Base-by-base conservation (phyloP, 2,329 filamentous ascomycete species). In the Aspergillus fijiensis region DNA sequence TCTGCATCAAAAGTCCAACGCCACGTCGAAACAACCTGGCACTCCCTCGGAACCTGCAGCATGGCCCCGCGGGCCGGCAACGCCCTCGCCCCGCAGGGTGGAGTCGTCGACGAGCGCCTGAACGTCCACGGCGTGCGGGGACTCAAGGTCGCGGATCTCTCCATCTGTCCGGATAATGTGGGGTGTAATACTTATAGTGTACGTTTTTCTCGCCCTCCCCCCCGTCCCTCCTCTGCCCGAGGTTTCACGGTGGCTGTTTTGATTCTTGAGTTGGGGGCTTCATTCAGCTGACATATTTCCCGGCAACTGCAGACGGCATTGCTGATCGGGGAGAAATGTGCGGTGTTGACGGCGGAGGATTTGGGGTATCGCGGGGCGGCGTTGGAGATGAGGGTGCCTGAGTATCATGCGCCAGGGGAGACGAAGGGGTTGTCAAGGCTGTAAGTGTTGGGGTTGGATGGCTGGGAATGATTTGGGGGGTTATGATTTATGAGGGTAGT, bases 41-140 rank as follows among this genome's bases (percentile, higher is more conserved):
- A 91, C 79, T 76, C 77, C 19, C 79, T 86, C 6, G 82, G 84
- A 45, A 92, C 89, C 1, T 91, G 89, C 78, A 90, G 87, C 55
- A 92, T 92, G 88, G 89, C 88, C 0, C 90, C 90, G 4, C 83
- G 78, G 61, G 84, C 91, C 69, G 90, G 90, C 61, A 93, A 92
- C 79, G 87, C 84, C 69, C 90, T 93, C 69, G 89, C 92, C 74
- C 90, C 89, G 79, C 88, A 92, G 69, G 72, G 72, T 14, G 89
- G 89, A 61, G 89, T 92, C 0, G 77, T 92, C 42, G 89, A 92
- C 70, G 88, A 91, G 76, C 85, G 89, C 61, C 82, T 92, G 58
- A 92, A 91, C 66, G 89, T 92, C 3, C 88, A 92, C 71, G 89
- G 89, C 55, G 88, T 91, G 65, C 84, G 90, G 80, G 87, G 87